A percentile compares a stretch with the other conserved stretches of the same genome.
These are phyloP conservation scores for Grosmannia huntii DNA, from an alignment of 2,329 filamentous ascomycete species.

Conservation along the genomic window DNA sequence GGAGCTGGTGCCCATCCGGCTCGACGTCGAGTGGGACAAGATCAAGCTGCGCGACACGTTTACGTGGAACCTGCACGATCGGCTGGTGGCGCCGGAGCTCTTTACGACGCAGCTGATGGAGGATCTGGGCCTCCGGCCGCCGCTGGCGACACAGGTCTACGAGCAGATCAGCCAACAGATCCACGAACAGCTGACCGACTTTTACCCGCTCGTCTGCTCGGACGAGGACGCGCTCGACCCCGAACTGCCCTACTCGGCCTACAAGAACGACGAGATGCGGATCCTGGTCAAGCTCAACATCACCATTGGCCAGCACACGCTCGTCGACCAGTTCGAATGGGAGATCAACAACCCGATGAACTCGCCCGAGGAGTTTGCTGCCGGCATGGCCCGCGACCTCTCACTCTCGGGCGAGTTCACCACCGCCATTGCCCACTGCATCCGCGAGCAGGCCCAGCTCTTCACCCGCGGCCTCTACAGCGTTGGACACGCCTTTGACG, in stretches of 20 bases:
- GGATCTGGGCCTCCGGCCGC: conserved; percentile 70
- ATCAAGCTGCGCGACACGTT: conserved; percentile 93
- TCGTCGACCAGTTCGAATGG: conserved; percentile 98
- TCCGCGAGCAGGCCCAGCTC: conserved; percentile 87
- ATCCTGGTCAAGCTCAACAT: conserved; percentile 94
- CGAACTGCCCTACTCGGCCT: conserved; percentile 78
- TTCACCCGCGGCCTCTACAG: conserved; percentile 91
- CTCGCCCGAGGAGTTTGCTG: conserved; percentile 87
- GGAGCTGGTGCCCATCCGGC: conserved; percentile 76
- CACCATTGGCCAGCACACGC: conserved; percentile 85
- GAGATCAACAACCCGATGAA: conserved; percentile 94
- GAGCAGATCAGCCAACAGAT: conserved; percentile 56
- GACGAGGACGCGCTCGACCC: conserved; percentile 86
- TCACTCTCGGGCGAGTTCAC: conserved; percentile 91
- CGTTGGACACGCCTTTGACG: conserved; percentile 88
- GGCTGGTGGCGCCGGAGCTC: conserved; percentile 62
- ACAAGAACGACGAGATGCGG: conserved; percentile 99
- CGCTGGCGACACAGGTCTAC: conserved; percentile 50
- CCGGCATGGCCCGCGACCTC: conserved; percentile 77
- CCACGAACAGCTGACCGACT: conserved; percentile 82
- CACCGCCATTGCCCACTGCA: conserved; percentile 94
- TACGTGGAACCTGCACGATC: conserved; percentile 95
- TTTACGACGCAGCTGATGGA: conserved; percentile 87
- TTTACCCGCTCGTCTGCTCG: conserved; percentile 81
- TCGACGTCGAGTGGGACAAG: conserved; percentile 94